Percentiles rank a stretch among this genome's conserved stretches.
Conservation (phyloP, 768 basidiomycete genomes). For the Leccinum subtestaceum region DNA sequence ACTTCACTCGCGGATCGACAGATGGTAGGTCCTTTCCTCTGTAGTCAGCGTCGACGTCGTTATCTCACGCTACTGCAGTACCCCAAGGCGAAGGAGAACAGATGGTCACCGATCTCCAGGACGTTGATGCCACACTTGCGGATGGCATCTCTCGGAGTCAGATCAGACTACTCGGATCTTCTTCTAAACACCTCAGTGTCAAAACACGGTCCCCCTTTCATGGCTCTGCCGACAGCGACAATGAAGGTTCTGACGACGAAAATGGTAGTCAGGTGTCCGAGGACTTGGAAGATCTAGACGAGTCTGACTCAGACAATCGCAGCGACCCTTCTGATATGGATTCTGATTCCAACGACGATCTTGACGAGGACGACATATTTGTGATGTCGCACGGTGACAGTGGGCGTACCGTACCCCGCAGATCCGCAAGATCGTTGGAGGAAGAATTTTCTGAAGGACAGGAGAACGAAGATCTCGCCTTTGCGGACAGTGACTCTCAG, state of each 20-base stretch:
- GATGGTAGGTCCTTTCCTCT: slow-evolving; percentile 45
- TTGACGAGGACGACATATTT: background rate
- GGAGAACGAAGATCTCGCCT: slow-evolving; percentile 49
- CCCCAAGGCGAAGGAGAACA: slow-evolving; percentile 90
- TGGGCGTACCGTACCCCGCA: slow-evolving; percentile 52
- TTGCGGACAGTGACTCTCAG: slow-evolving; percentile 81
- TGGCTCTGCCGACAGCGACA: slow-evolving; percentile 38
- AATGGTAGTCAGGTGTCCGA: slow-evolving; percentile 16
- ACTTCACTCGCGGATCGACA: slow-evolving; percentile 75
- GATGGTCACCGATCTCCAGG: slow-evolving; percentile 98
- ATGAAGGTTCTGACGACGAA: slow-evolving; percentile 26
- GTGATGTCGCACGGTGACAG: slow-evolving; percentile 28
- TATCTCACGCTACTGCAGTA: slow-evolving; percentile 33
- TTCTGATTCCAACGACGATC: slow-evolving; percentile 2
- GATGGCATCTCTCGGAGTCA: slow-evolving; percentile 78
- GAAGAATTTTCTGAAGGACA: slow-evolving; percentile 35
- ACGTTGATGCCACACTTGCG: slow-evolving; percentile 76
- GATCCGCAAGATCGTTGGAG: slow-evolving; percentile 34
- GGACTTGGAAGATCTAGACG: slow-evolving; percentile 5
- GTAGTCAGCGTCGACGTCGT: background rate
- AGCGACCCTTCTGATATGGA: background rate
- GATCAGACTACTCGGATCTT: slow-evolving; percentile 81
- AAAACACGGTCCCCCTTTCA: slow-evolving; percentile 27
- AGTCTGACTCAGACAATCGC: background rate
- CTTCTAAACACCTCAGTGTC: slow-evolving; percentile 64